phyloP scores from a whole-genome alignment of 768 basidiomycete species.

The Podaxis sp. region DNA sequence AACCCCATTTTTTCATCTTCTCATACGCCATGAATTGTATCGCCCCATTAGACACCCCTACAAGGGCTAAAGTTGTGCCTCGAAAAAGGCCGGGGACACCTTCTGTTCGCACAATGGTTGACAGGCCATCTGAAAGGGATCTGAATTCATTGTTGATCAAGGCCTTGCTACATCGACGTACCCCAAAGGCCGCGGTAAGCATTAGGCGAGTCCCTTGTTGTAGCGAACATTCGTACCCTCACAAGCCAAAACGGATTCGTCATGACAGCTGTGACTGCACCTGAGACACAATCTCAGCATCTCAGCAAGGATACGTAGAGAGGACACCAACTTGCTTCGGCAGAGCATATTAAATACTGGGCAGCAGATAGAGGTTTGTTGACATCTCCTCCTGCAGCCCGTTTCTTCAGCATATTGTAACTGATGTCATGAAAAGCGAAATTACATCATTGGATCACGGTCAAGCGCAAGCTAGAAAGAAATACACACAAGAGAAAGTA shows the following conservation, averaged over 20 bases:
- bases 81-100: constrained; percentile 81
- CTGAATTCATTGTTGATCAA: constrained; percentile 3
- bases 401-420: constrained; percentile 91
- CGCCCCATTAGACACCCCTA: constrained; percentile 94
- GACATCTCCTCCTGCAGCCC: constrained; percentile 67
- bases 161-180: constrained; percentile 35
- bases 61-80: constrained; percentile 83
- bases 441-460: neutral
- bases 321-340: constrained; percentile 87
- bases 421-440: constrained; percentile 37
- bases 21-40: constrained; percentile 97
- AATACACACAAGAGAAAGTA: constrained; percentile 93
- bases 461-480: constrained; percentile 4
- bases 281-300: constrained; percentile 38
- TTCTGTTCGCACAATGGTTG: constrained; percentile 68
- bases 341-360: constrained; percentile 85
- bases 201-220: constrained; percentile 57
- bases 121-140: constrained; percentile 54
- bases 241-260: constrained; percentile 99
- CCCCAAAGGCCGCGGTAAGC: constrained; percentile 83
- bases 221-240: constrained; percentile 95
- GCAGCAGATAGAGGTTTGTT: constrained; percentile 68
- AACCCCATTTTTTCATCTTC: constrained; percentile 90
- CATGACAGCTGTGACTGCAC: constrained; percentile 89
- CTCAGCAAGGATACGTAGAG: constrained; percentile 14